Percentiles rank a stretch among this genome's conserved stretches.
phyloP scores from a whole-genome alignment of 2,329 filamentous ascomycete genomes.

The Xylariaceae sp. region DNA sequence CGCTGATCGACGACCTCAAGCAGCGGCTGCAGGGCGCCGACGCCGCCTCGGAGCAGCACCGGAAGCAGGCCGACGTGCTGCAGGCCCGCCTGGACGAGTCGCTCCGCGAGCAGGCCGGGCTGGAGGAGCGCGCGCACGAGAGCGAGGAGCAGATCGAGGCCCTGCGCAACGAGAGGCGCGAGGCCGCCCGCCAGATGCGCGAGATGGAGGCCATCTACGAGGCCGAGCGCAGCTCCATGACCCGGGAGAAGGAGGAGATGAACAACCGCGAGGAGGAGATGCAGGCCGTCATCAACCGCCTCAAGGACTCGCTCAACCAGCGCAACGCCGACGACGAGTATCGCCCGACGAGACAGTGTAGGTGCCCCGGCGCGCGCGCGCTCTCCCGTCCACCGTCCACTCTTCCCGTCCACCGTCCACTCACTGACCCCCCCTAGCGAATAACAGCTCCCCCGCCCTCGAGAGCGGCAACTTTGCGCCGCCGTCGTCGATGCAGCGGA shows the following conservation, averaged over 20 bases:
- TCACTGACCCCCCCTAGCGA: constrained; percentile 28
- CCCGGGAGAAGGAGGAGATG: constrained; percentile 89
- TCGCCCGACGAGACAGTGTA: constrained; percentile 51
- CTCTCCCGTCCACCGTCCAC: constrained; percentile 4
- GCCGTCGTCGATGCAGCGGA: constrained; percentile 73
- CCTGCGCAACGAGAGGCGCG: constrained; percentile 77
- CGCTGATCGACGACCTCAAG: constrained; percentile 76
- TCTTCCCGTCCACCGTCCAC: constrained; percentile 4
- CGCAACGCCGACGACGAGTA: constrained; percentile 51
- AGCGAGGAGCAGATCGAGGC: constrained; percentile 75
- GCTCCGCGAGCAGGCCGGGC: constrained; percentile 69
- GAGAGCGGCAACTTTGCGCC: constrained; percentile 79
- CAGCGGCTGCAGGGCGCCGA: constrained; percentile 77
- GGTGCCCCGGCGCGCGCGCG: too few species aligned
- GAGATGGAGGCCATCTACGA: constrained; percentile 93
- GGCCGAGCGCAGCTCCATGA: constrained; percentile 75
- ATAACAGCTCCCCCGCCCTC: constrained; percentile 58
- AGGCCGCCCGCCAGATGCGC: constrained; percentile 72
- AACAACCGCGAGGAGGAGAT: constrained; percentile 80
- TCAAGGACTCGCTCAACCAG: constrained; percentile 84
- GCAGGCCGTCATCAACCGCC: constrained; percentile 78
- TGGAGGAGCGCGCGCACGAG: constrained; percentile 85
- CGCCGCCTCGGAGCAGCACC: constrained; percentile 65
- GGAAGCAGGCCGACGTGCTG: constrained; percentile 77
- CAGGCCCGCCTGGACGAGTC: constrained; percentile 83